Conservation (phyloP, 2,329 filamentous ascomycete genomes). For the Seiridium unicorne region DNA sequence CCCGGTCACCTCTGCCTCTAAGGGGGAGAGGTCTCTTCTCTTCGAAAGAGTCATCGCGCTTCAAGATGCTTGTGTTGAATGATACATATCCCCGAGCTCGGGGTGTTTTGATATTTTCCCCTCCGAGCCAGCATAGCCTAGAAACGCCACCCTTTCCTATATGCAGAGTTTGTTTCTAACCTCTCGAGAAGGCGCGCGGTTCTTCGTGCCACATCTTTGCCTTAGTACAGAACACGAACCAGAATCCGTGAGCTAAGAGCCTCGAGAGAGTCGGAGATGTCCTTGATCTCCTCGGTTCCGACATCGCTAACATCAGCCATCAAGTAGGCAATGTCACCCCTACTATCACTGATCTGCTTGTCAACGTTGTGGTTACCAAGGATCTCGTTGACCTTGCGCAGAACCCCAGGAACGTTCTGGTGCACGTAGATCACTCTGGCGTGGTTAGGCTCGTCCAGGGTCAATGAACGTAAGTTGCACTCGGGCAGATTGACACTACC, state of each 20-base stretch:
- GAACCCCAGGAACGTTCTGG: conserved; percentile 91
- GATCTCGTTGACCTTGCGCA: conserved; percentile 93
- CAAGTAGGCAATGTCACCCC: conserved; percentile 89
- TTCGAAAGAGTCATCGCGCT: background rate
- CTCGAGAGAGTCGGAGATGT: conserved; percentile 81
- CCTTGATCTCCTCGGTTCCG: conserved; percentile 75
- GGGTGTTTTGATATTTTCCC: background rate
- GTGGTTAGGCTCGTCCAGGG: conserved; percentile 83
- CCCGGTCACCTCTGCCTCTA: background rate
- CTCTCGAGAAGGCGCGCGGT: too few relatives aligned
- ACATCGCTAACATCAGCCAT: conserved; percentile 97
- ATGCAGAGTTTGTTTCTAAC: background rate
- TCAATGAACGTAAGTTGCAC: conserved; percentile 84
- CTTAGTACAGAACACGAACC: conserved; percentile 38
- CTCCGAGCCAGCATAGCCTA: background rate
- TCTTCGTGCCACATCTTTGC: background rate
- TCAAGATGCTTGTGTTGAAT: conserved; percentile 5
- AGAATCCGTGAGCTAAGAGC: conserved; percentile 59
- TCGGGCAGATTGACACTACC: conserved; percentile 98
- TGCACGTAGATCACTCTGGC: conserved; percentile 96
- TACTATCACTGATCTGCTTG: conserved; percentile 97
- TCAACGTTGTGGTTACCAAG: conserved; percentile 95
- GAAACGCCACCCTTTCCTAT: background rate
- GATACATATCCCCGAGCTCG: background rate
- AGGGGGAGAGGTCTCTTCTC: background rate